phyloP scores from a whole-genome alignment of 2,329 filamentous ascomycete genomes.

The Ophiostoma pallidulum region DNA sequence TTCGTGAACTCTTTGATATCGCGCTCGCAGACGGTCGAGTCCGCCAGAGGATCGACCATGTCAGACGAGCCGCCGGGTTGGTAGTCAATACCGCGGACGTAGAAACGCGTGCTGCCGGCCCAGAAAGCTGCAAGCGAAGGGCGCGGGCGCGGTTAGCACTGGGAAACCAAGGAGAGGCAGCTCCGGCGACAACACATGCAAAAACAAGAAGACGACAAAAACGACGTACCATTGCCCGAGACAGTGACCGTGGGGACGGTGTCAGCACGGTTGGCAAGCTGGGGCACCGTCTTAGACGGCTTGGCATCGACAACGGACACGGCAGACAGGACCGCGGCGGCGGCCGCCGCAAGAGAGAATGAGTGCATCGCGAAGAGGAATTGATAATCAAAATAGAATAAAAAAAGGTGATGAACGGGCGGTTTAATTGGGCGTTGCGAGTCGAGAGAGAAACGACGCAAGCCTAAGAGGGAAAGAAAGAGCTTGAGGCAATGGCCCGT shows the following conservation, averaged over 20 bases:
- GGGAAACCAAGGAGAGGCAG: background rate
- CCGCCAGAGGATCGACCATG: slow-evolving; percentile 65
- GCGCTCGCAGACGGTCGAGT: slow-evolving; percentile 60
- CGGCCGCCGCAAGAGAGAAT: slow-evolving; percentile 35
- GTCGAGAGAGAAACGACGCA: background rate
- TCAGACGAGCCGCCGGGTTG: slow-evolving; percentile 50
- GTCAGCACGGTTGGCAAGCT: slow-evolving; percentile 40
- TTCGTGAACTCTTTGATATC: slow-evolving; percentile 76
- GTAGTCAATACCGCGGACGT: slow-evolving; percentile 52
- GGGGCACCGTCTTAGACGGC: slow-evolving; percentile 40
- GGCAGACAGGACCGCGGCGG: slow-evolving; percentile 39
- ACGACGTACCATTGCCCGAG: slow-evolving; percentile 45
- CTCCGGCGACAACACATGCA: background rate
- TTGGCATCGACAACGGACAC: slow-evolving; percentile 32
- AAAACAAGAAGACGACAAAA: background rate
- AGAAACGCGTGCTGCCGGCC: slow-evolving; percentile 44
- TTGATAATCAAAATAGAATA: background rate
- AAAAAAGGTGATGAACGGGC: background rate
- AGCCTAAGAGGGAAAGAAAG: too few relatives aligned
- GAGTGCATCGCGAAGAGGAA: slow-evolving; percentile 38
- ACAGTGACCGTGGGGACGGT: slow-evolving; percentile 40
- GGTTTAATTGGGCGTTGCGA: too few relatives aligned
- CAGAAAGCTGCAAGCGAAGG: slow-evolving; percentile 40
- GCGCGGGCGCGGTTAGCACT: too few relatives aligned
- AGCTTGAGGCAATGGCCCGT: too few relatives aligned